Percentiles rank a stretch among this genome's conserved stretches.
Evolutionary conservation across 257 asterid species (phyloP).

Genomic region (Orobanche coerulescens): DNA sequence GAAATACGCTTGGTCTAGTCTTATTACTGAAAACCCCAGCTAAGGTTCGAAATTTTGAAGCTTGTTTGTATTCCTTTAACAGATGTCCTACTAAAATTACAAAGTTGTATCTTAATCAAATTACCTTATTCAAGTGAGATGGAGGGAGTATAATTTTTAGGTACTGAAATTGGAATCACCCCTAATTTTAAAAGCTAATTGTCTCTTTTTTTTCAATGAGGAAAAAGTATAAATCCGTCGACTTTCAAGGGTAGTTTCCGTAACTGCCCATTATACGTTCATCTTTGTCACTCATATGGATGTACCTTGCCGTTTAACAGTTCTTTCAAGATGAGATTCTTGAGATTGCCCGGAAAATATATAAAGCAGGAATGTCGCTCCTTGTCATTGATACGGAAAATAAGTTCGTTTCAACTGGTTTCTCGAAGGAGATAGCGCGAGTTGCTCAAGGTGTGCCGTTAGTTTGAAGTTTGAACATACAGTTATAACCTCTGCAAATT

Average conservation of each 20-base stretch:
- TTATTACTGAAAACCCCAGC: not conserved
- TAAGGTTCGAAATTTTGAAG: not conserved
- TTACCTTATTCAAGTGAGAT: no score
- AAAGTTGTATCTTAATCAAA: no score
- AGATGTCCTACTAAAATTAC: no score
- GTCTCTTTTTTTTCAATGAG: no score
- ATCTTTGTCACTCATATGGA: not conserved
- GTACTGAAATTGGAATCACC: no score
- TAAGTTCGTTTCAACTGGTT: constrained; percentile 92
- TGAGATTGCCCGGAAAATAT: constrained; percentile 82
- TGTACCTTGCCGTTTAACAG: not conserved
- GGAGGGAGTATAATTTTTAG: no score
- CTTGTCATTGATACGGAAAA: constrained; percentile 48
- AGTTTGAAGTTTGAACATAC: not conserved
- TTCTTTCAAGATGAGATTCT: constrained; percentile 73
- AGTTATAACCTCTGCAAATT: no score
- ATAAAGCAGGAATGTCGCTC: constrained; percentile 76
- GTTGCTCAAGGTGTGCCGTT: constrained; percentile 81
- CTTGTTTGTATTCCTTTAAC: no score
- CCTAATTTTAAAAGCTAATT: no score
- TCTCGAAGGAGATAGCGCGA: constrained; percentile 94
- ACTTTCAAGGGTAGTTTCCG: not conserved
- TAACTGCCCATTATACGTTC: not conserved
- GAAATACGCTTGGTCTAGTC: not conserved
- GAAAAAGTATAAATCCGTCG: no score